Evolutionary conservation across 23 red algal species (phyloP).

Genomic region (Rhodosorus marinus): DNA sequence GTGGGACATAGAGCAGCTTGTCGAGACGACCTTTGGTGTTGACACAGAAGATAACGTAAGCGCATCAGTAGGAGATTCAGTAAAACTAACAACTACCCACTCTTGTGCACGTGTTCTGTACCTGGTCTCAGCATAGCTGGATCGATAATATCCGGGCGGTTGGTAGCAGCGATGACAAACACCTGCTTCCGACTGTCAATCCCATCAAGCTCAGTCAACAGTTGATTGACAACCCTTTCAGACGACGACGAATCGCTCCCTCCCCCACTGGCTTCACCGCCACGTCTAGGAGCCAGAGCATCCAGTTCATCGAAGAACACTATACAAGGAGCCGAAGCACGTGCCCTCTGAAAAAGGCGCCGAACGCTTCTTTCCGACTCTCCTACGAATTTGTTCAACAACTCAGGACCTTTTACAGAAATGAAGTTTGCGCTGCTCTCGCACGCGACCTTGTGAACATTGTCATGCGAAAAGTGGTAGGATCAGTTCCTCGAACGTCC

Average conservation of each 20-base stretch:
- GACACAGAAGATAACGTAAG: too few species aligned
- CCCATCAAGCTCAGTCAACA: constrained; percentile 95
- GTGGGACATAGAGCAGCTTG: constrained; percentile 73
- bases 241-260: constrained; percentile 17
- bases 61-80: too few species aligned
- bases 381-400: constrained; percentile 92
- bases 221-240: constrained; percentile 87
- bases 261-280: constrained; percentile 5
- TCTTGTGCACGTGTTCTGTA: too few species aligned
- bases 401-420: constrained; percentile 87
- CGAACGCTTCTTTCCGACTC: constrained; percentile 82
- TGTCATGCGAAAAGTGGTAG: too few species aligned
- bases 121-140: constrained; percentile 87
- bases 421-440: constrained; percentile 93
- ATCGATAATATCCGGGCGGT: constrained; percentile 94
- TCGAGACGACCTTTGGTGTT: constrained; percentile 88
- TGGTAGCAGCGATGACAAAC: constrained; percentile 82
- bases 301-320: constrained; percentile 99
- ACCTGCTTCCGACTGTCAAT: constrained; percentile 52
- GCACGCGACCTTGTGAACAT: too few species aligned
- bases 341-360: constrained; percentile 69
- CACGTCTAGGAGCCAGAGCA: constrained; percentile 69
- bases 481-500: too few species aligned
- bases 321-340: constrained; percentile 68
- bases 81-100: too few species aligned